phyloP scores from a whole-genome alignment of 768 basidiomycete species.

The Russula foetens region DNA sequence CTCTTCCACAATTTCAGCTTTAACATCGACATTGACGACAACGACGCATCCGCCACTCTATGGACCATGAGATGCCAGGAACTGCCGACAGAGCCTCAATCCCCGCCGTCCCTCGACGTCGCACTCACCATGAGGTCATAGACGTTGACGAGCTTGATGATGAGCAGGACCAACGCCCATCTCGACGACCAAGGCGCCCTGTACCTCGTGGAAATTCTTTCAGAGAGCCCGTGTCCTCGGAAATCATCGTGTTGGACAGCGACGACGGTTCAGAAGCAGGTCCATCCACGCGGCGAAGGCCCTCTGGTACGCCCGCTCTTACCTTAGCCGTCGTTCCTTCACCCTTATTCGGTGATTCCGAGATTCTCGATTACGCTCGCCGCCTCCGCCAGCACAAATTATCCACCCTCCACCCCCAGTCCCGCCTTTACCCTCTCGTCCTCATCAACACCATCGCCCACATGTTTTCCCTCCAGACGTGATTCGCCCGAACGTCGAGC shows the following conservation, averaged over 20 bases:
- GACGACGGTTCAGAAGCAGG: slow-evolving; percentile 31
- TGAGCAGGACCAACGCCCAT: slow-evolving; percentile 24
- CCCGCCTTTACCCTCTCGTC: slow-evolving; percentile 39
- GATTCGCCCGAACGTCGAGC: slow-evolving; percentile 42
- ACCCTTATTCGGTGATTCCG: slow-evolving; percentile 1
- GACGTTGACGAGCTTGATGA: slow-evolving; percentile 38
- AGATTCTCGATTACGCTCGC: slow-evolving; percentile 15
- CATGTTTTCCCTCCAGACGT: slow-evolving; percentile 30
- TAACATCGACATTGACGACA: slow-evolving; percentile 2
- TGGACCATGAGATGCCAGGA: not conserved
- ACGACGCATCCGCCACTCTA: not conserved
- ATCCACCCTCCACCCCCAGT: slow-evolving; percentile 42
- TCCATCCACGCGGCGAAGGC: slow-evolving; percentile 8
- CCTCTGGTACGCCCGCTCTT: slow-evolving; percentile 11
- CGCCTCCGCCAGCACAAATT: slow-evolving; percentile 15
- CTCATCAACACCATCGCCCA: slow-evolving; percentile 23
- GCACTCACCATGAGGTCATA: slow-evolving; percentile 29
- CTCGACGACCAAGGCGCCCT: slow-evolving; percentile 10
- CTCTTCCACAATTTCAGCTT: not conserved
- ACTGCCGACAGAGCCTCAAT: not conserved
- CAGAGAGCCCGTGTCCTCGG: not conserved
- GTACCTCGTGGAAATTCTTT: not conserved
- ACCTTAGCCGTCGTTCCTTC: slow-evolving; percentile 15
- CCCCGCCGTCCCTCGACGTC: slow-evolving; percentile 17
- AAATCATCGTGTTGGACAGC: slow-evolving; percentile 32